Evolutionary conservation across 345 rosid genomes (phyloP), one percentile per base, ranked within the genome.

Genomic region (Eucalyptus microcorys): DNA sequence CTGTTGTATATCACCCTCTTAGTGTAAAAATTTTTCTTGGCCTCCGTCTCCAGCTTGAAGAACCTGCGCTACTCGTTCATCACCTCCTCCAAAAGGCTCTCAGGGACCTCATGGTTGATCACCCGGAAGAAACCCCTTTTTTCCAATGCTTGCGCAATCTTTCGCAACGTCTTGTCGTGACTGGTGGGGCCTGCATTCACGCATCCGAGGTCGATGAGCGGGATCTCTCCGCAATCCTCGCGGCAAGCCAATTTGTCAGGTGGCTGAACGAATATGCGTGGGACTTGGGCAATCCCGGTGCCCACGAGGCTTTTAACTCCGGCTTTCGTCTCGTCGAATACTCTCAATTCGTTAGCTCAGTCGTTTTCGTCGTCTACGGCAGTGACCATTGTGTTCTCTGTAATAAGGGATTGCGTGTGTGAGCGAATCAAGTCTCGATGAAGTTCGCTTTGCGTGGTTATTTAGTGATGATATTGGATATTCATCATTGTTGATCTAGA

Each of bases 151-250:
- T 85, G 27, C 26, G 87, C 27, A 15, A 91, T 86, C 30, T 83
- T 59, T 12, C 81, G 55, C 42, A 91, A 88, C 6, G 86, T 87
- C 86, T 88, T 26, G 83, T n/a, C 45, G 47, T 76, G 92, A 27
- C 14, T 13, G 30, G 14, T n/a, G 27, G 55, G 87, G 55, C 88
- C 87, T 10, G 49, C 52, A 10, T 87, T 89, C 34, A 32, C 49
- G 3, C 80, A 87, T 30, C 86, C 37, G 34, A 92, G 93, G 88
- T 93, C 91, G 27, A 94, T 92, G 14, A 91, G 88, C 2, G 93
- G 95, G 85, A 94, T 89, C 6, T 91, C 81, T 84, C 5, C 47
- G 8, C 34, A 49, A 26, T 52, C 37, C 45, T 88, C 7, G 34
- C 17, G 3, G 61, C 49, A 15, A n/a, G 26, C 34, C 15, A 50